These are phyloP conservation scores for Pseudocercospora fuligena DNA, from an alignment of 2,329 filamentous ascomycete genomes.

Conservation along the genomic window DNA sequence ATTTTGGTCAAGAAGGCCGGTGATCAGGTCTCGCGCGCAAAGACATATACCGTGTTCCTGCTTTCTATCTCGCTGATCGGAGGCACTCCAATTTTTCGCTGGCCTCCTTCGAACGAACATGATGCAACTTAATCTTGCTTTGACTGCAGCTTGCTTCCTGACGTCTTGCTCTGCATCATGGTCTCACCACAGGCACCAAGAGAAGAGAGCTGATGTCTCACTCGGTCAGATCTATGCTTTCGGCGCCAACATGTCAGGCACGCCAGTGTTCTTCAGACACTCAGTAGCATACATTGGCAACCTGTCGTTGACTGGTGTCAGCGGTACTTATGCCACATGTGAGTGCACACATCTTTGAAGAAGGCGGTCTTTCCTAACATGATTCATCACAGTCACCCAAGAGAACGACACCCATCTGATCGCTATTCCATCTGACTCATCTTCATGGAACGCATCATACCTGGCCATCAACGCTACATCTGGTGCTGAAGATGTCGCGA, in stretches of 20 bases:
- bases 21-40: neutral
- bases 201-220: neutral
- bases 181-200: neutral
- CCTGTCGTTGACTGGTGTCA: neutral
- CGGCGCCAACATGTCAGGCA: neutral
- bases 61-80: neutral
- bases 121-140: neutral
- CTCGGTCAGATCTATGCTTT: slow-evolving; percentile 1
- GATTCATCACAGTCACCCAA: neutral
- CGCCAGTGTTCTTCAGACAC: neutral
- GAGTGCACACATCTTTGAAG: neutral
- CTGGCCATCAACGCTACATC: neutral
- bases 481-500: neutral
- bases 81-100: neutral
- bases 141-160: neutral
- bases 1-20: neutral
- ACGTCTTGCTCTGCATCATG: neutral
- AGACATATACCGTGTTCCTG: neutral
- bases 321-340: neutral
- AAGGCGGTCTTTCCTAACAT: no score
- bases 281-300: slow-evolving; percentile 1
- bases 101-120: neutral
- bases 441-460: neutral
- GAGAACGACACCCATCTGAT: neutral
- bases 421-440: neutral